These are phyloP conservation scores for Lasiodiplodia theobromae DNA, from an alignment of 2,329 filamentous ascomycete species.

Conservation along the genomic window DNA sequence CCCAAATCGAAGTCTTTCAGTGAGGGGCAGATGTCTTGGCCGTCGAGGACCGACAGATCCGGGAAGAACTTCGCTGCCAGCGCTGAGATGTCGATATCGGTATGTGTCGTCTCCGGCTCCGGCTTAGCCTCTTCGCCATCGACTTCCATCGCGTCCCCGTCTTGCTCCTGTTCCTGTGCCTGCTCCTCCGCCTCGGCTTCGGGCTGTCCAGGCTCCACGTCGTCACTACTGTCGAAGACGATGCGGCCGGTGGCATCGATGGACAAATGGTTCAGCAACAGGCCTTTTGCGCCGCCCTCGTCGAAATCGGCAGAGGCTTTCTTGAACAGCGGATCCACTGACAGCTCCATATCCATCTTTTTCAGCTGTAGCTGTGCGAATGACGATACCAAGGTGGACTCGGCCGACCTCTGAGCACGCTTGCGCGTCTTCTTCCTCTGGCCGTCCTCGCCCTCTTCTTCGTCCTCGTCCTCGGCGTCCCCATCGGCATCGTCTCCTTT, in stretches of 20 bases:
- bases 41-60: slow-evolving; percentile 76
- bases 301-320: slow-evolving; percentile 98
- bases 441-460: slow-evolving; percentile 65
- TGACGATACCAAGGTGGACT: slow-evolving; percentile 89
- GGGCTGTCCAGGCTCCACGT: slow-evolving; percentile 60
- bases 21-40: slow-evolving; percentile 92
- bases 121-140: slow-evolving; percentile 42
- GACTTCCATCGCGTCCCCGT: slow-evolving; percentile 46
- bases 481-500: slow-evolving; percentile 42
- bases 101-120: slow-evolving; percentile 46
- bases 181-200: slow-evolving; percentile 49
- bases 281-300: slow-evolving; percentile 93
- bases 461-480: slow-evolving; percentile 63
- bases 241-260: slow-evolving; percentile 92
- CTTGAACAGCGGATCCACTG: slow-evolving; percentile 98
- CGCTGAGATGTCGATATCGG: slow-evolving; percentile 72
- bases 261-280: slow-evolving; percentile 94
- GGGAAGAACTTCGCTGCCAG: slow-evolving; percentile 87
- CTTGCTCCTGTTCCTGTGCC: slow-evolving; percentile 50
- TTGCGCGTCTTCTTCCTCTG: slow-evolving; percentile 71
- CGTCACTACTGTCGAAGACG: slow-evolving; percentile 98
- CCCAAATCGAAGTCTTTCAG: slow-evolving; percentile 93
- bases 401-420: slow-evolving; percentile 83
- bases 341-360: slow-evolving; percentile 96
- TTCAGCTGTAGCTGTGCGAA: slow-evolving; percentile 91